These are phyloP conservation scores for Phlyctochytrium bullatum DNA, from an alignment of 192 early-diverging fungal genomes.

Conservation along the genomic window DNA sequence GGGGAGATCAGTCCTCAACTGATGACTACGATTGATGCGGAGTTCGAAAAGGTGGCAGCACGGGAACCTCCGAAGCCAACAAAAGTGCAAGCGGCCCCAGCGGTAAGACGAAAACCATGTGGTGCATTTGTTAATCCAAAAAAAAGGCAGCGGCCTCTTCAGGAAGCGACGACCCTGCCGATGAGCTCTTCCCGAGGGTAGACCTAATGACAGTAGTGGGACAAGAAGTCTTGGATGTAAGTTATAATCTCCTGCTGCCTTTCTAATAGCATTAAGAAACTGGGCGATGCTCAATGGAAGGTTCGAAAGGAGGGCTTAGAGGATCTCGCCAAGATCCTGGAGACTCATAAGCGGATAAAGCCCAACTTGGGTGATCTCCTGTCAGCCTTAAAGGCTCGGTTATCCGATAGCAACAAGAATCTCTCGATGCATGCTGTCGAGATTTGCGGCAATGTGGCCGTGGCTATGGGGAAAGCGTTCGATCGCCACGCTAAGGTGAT, in stretches of 20 bases:
- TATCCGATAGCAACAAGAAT: slow-evolving; percentile 91
- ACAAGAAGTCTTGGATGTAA: slow-evolving; percentile 52
- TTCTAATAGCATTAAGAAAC: no score
- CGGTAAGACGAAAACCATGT: slow-evolving; percentile 9
- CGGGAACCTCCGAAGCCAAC: slow-evolving; percentile 63
- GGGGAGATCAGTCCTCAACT: slow-evolving; percentile 83
- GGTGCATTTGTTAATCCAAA: slow-evolving; percentile 4
- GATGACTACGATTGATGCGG: slow-evolving; percentile 81
- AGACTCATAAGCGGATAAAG: slow-evolving; percentile 77
- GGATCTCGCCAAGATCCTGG: slow-evolving; percentile 69
- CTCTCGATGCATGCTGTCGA: slow-evolving; percentile 77
- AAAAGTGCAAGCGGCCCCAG: slow-evolving; percentile 33
- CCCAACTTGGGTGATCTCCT: slow-evolving; percentile 76
- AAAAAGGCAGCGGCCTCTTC: slow-evolving; percentile 24
- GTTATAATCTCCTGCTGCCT: neutral
- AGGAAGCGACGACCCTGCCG: slow-evolving; percentile 58
- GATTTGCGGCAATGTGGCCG: slow-evolving; percentile 72
- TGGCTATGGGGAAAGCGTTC: slow-evolving; percentile 84
- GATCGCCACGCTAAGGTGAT: slow-evolving; percentile 71
- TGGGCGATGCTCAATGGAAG: slow-evolving; percentile 88
- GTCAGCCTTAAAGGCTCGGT: slow-evolving; percentile 74
- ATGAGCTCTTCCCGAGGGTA: slow-evolving; percentile 84
- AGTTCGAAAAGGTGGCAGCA: slow-evolving; percentile 84
- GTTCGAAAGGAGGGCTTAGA: slow-evolving; percentile 89
- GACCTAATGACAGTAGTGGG: slow-evolving; percentile 71